Evolutionary conservation across 2,329 filamentous ascomycete genomes (phyloP).

Genomic region (Cladosporium oxysporum): DNA sequence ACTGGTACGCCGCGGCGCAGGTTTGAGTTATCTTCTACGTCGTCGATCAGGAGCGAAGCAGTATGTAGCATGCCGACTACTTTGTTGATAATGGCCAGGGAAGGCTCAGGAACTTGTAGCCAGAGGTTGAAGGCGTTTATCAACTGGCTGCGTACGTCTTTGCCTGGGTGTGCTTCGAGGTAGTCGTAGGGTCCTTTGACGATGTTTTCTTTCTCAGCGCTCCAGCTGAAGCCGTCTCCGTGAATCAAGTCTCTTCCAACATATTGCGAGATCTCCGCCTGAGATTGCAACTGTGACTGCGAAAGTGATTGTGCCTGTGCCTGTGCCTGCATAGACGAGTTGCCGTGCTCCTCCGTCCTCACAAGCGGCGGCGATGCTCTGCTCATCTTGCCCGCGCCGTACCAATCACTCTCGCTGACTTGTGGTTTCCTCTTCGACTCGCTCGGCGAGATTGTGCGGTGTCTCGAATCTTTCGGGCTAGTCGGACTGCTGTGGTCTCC

Average conservation of each 20-base stretch:
- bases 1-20: constrained; percentile 79
- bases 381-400: constrained; percentile 35
- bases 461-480: constrained; percentile 23
- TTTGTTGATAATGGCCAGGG: constrained; percentile 72
- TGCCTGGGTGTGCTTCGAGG: constrained; percentile 74
- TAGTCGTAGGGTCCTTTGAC: constrained; percentile 80
- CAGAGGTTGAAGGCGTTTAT: constrained; percentile 80
- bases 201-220: constrained; percentile 72
- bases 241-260: constrained; percentile 42
- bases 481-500: constrained; percentile 31
- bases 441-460: constrained; percentile 29
- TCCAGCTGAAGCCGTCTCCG: constrained; percentile 59
- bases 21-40: constrained; percentile 79
- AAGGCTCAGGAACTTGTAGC: constrained; percentile 71
- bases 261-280: constrained; percentile 13
- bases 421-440: constrained; percentile 24
- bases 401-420: constrained; percentile 34
- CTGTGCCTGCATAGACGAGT: constrained; percentile 22
- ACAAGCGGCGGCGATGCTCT: constrained; percentile 38
- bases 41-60: constrained; percentile 79
- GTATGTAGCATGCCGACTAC: constrained; percentile 86
- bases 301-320: constrained; percentile 23
- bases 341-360: constrained; percentile 22
- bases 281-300: constrained; percentile 10
- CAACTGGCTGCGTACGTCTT: constrained; percentile 79